phyloP scores from a whole-genome alignment of 768 basidiomycete genomes.

The Boletus fagicola region DNA sequence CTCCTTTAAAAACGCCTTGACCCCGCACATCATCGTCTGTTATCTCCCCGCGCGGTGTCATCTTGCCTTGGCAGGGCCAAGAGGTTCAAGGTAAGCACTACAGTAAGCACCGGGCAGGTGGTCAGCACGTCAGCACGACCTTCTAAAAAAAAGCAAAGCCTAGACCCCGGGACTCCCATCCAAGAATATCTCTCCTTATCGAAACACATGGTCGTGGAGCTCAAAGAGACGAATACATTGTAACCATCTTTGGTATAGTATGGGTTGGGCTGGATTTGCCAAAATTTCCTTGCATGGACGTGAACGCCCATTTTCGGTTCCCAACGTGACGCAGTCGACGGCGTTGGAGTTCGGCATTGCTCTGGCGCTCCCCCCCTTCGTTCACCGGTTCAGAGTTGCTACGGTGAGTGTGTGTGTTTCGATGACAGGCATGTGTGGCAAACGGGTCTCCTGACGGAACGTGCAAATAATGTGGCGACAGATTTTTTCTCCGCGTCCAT shows the following conservation, averaged over 20 bases:
- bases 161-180: neutral
- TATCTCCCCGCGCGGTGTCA: neutral
- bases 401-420: slow-evolving; percentile 5
- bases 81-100: neutral
- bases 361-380: neutral
- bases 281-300: slow-evolving; percentile 12
- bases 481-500: neutral
- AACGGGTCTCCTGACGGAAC: neutral
- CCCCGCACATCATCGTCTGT: neutral
- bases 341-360: neutral
- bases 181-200: slow-evolving; percentile 27
- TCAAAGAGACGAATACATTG: slow-evolving; percentile 1
- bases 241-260: slow-evolving; percentile 19
- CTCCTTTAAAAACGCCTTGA: neutral
- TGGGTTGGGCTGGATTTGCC: slow-evolving; percentile 9
- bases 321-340: neutral
- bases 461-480: neutral
- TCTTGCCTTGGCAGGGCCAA: neutral
- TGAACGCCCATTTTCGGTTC: neutral
- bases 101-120: neutral
- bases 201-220: slow-evolving; percentile 8
- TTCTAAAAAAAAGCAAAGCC: neutral
- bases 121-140: slow-evolving; percentile 9
- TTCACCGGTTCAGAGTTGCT: neutral
- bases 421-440: neutral